Evolutionary conservation across 805 yeast species (phyloP).

Genomic region (Brettanomyces naardenensis): DNA sequence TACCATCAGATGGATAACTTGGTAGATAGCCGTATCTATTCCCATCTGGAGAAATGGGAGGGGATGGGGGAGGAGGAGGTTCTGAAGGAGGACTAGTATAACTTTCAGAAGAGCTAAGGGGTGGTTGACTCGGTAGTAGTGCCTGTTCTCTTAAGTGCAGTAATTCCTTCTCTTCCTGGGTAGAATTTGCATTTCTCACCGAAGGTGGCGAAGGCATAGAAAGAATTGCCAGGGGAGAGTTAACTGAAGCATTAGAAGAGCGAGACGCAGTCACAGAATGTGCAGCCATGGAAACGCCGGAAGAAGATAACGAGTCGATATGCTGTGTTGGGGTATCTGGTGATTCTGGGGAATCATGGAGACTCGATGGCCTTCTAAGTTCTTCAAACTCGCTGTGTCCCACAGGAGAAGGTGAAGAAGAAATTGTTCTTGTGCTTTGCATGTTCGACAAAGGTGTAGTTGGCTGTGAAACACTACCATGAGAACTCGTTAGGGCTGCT

Average conservation of each 20-base stretch:
- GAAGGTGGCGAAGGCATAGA: conserved; percentile 5
- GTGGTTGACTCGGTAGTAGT: conserved; percentile 54
- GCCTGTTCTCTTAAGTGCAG: conserved; percentile 48
- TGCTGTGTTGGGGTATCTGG: too few species aligned
- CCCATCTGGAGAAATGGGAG: neutral
- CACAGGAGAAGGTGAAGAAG: neutral
- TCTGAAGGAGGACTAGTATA: neutral
- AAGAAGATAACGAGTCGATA: neutral
- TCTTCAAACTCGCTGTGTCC: too few species aligned
- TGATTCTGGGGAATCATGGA: neutral
- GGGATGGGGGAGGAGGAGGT: conserved; percentile 1
- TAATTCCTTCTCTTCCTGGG: conserved; percentile 44
- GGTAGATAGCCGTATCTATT: neutral
- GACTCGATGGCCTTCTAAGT: too few species aligned
- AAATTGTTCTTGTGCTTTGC: neutral
- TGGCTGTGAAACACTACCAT: neutral
- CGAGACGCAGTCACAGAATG: too few species aligned
- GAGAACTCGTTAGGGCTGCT: neutral
- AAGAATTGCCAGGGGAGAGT: conserved; percentile 9
- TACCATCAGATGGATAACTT: neutral
- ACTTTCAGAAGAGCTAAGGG: too few species aligned
- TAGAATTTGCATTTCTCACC: conserved; percentile 1
- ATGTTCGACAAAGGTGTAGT: neutral
- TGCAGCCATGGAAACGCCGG: too few species aligned
- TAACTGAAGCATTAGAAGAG: too few species aligned